A percentile compares a stretch with the other conserved stretches of the same genome.
Evolutionary conservation across 2,329 filamentous ascomycete species (phyloP).

Genomic region (Monilinia fructicola): DNA sequence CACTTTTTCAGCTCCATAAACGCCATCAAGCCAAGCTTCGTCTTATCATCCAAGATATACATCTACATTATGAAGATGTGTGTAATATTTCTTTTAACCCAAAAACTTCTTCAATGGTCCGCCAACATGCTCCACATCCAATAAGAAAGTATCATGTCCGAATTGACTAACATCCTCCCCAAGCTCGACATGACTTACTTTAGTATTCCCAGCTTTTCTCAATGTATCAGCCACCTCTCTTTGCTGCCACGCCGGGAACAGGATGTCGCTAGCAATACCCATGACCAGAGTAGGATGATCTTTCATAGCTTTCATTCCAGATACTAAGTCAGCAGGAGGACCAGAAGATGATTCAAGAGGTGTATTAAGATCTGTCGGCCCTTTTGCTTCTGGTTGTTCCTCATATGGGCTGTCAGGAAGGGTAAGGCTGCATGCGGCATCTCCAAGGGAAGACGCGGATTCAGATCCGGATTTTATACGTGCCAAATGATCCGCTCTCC

Average conservation of each 20-base stretch:
- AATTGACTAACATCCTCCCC: conserved; percentile 94
- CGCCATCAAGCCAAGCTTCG: conserved; percentile 18
- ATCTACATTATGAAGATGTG: neutral
- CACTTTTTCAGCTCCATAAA: conserved; percentile 22
- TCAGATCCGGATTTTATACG: conserved; percentile 50
- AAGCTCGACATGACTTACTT: conserved; percentile 84
- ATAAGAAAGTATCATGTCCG: conserved; percentile 92
- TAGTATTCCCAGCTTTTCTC: conserved; percentile 71
- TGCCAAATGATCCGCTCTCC: conserved; percentile 60
- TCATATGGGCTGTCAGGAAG: conserved; percentile 82
- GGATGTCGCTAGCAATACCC: conserved; percentile 91
- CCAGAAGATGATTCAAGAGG: conserved; percentile 46
- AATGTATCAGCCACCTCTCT: conserved; percentile 87
- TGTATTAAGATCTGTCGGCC: conserved; percentile 41
- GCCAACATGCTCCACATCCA: conserved; percentile 90
- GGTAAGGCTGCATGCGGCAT: conserved; percentile 70
- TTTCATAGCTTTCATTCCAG: conserved; percentile 68
- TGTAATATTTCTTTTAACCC: conserved; percentile 39
- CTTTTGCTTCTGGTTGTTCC: conserved; percentile 64
- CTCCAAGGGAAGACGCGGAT: conserved; percentile 36
- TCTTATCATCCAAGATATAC: conserved; percentile 17
- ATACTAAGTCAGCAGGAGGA: conserved; percentile 77
- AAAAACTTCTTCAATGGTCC: conserved; percentile 80
- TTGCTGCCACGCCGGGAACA: conserved; percentile 98
- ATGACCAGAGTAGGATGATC: conserved; percentile 83